These are phyloP conservation scores for Polyplosphaeria fusca DNA, from an alignment of 495 filamentous ascomycete species.

Conservation along the genomic window DNA sequence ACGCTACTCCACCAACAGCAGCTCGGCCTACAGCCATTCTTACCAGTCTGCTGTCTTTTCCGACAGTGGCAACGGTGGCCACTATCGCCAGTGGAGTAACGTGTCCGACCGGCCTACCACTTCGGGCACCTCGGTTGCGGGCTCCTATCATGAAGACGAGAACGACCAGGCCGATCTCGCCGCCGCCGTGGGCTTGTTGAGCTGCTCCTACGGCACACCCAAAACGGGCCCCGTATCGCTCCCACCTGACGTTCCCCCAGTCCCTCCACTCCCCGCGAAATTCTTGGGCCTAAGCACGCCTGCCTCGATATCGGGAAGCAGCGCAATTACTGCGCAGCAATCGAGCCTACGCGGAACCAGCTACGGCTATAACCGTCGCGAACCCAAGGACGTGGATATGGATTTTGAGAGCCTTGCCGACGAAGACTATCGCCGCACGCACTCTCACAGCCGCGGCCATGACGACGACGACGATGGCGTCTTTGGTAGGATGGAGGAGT, in stretches of 20 bases:
- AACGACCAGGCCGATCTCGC: conserved; percentile 71
- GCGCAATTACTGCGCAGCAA: conserved; percentile 42
- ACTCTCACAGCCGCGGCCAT: conserved; percentile 49
- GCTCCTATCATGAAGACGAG: conserved; percentile 58
- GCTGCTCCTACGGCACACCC: conserved; percentile 86
- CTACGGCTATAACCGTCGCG: conserved; percentile 43
- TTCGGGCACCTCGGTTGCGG: conserved; percentile 45
- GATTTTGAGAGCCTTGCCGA: conserved; percentile 65
- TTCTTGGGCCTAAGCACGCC: conserved; percentile 54
- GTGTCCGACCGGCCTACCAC: conserved; percentile 41
- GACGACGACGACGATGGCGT: conserved; percentile 90
- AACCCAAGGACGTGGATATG: conserved; percentile 62
- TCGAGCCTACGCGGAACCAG: conserved; percentile 42
- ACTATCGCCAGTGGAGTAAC: conserved; percentile 53
- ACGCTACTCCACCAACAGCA: conserved; percentile 62
- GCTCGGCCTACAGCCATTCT: conserved; percentile 68
- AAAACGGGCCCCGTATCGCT: conserved; percentile 67
- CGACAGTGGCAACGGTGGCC: conserved; percentile 41
- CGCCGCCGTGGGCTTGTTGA: conserved; percentile 73
- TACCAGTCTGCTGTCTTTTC: conserved; percentile 71
- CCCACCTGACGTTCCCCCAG: conserved; percentile 75
- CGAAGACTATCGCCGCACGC: conserved; percentile 68
- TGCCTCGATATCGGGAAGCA: conserved; percentile 37
- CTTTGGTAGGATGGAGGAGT: conserved; percentile 96
- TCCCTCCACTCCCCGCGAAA: conserved; percentile 75